Evolutionary conservation across 495 filamentous ascomycete species (phyloP), one percentile per base, ranked within the genome.

Genomic region (Penicillium antarcticum): DNA sequence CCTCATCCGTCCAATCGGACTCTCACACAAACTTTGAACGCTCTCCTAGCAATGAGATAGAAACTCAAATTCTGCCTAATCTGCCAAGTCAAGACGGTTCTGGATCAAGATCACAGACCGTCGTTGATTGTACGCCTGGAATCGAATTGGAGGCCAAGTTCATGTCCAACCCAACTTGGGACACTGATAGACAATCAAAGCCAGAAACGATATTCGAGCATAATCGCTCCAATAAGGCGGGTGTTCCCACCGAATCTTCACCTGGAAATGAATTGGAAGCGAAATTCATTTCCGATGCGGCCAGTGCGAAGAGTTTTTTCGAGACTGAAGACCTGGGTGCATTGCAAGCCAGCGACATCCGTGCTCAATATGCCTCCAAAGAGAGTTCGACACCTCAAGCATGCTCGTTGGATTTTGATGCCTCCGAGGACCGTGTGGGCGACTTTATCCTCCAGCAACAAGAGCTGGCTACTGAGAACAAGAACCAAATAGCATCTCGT

Each of bases 301-400:
- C 51, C 34, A 49, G 36, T n/a, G 26, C 39, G n/a, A 42, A 45
- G 16, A 9, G 5, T 13, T 32, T 12, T 13, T 36, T 54, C 1
- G 60, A 55, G 17, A 58, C 44, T 12, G 74, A 77, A 5, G 69
- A 80, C 41, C 42, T 80, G 33, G 71, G 73, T 34, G 44, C 70
- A 11, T 55, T 81, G 40, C 55, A 70, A 39, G 69, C 78, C 3
- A 78, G 66, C 48, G 79, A 81, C 49, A 75, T 82, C 37, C 71
- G 77, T 34, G 66, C 76, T 37, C 65, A 66, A 14, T 75, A 74
- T 38, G 58, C 67, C 17, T 48, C 63, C 0, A 19, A 55, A 18
- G 50, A 56, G 17, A 44, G 56, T 19, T 54, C 68, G 4, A 26
- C 29, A 14, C 54, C 71, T 19, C 53, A 71, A 17, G 66, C 68